These are phyloP conservation scores for Cladosporium sp. DNA, from an alignment of 2,329 filamentous ascomycete species.

Conservation along the genomic window DNA sequence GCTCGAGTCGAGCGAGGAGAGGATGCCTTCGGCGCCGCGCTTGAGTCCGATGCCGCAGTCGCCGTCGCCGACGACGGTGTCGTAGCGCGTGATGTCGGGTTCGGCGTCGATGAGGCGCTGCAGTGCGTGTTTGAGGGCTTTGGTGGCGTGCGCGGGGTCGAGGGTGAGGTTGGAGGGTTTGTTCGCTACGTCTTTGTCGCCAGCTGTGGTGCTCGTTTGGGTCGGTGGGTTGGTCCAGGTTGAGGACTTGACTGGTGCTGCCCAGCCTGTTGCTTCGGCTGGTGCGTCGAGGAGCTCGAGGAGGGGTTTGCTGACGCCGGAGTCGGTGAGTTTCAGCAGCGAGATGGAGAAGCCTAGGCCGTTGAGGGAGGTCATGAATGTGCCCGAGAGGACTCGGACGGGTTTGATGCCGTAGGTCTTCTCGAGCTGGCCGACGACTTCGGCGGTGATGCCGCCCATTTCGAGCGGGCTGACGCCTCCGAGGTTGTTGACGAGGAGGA, in stretches of 20 bases:
- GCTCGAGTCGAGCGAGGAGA: slow-evolving; percentile 39
- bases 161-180: slow-evolving; percentile 52
- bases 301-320: slow-evolving; percentile 58
- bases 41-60: slow-evolving; percentile 86
- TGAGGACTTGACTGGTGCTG: slow-evolving; percentile 53
- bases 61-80: slow-evolving; percentile 83
- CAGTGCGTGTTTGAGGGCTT: slow-evolving; percentile 53
- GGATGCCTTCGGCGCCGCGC: slow-evolving; percentile 70
- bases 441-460: slow-evolving; percentile 66
- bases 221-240: slow-evolving; percentile 51
- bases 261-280: slow-evolving; percentile 64
- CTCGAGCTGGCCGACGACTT: slow-evolving; percentile 59
- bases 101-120: slow-evolving; percentile 61
- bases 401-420: slow-evolving; percentile 57
- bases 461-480: slow-evolving; percentile 70
- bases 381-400: slow-evolving; percentile 58
- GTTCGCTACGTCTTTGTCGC: slow-evolving; percentile 39
- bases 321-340: slow-evolving; percentile 59
- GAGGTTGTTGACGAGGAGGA: slow-evolving; percentile 71
- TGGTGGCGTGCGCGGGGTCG: slow-evolving; percentile 49
- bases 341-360: slow-evolving; percentile 68
- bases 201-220: slow-evolving; percentile 35
- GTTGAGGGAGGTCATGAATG: slow-evolving; percentile 70
- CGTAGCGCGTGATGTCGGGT: slow-evolving; percentile 62
- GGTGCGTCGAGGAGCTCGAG: slow-evolving; percentile 65